Evolutionary conservation across 345 rosid genomes (phyloP).

Genomic region (Streptanthus diversifolius): DNA sequence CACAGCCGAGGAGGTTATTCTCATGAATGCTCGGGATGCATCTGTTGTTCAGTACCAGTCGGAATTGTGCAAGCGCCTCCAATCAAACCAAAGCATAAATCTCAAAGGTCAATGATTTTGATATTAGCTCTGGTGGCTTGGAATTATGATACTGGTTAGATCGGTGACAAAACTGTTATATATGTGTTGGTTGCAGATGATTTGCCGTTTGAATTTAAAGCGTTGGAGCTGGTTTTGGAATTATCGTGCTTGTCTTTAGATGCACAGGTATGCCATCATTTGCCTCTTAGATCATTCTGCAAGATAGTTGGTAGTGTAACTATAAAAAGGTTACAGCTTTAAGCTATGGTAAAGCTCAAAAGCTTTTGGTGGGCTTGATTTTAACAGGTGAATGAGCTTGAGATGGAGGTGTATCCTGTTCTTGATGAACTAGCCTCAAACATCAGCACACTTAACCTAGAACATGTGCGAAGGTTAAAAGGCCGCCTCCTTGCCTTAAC

Average conservation of each 20-base stretch:
- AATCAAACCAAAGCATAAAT: slow-evolving; percentile 53
- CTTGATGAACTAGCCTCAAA: slow-evolving; percentile 84
- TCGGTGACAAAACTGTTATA: slow-evolving; percentile 25
- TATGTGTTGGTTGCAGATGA: slow-evolving; percentile 62
- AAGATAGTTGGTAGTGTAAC: neutral
- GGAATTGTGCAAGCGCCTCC: slow-evolving; percentile 81
- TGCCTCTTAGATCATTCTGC: neutral
- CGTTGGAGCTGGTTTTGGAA: slow-evolving; percentile 92
- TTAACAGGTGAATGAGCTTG: slow-evolving; percentile 78
- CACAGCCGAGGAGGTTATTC: slow-evolving; percentile 86
- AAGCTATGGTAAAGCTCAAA: neutral
- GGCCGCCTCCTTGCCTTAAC: slow-evolving; percentile 88
- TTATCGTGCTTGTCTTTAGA: slow-evolving; percentile 83
- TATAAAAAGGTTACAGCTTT: neutral
- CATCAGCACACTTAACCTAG: slow-evolving; percentile 81
- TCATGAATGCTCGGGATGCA: slow-evolving; percentile 85
- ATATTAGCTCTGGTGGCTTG: neutral
- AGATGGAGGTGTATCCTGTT: slow-evolving; percentile 81
- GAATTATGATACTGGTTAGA: neutral
- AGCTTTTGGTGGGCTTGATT: slow-evolving; percentile 1
- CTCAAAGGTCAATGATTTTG: slow-evolving; percentile 37
- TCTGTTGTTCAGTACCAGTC: slow-evolving; percentile 70
- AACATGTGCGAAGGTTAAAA: slow-evolving; percentile 83
- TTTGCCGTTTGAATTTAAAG: slow-evolving; percentile 91
- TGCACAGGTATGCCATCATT: slow-evolving; percentile 57